phyloP scores from a whole-genome alignment of 768 basidiomycete species.

The Porphyrellus cyaneotinctus region DNA sequence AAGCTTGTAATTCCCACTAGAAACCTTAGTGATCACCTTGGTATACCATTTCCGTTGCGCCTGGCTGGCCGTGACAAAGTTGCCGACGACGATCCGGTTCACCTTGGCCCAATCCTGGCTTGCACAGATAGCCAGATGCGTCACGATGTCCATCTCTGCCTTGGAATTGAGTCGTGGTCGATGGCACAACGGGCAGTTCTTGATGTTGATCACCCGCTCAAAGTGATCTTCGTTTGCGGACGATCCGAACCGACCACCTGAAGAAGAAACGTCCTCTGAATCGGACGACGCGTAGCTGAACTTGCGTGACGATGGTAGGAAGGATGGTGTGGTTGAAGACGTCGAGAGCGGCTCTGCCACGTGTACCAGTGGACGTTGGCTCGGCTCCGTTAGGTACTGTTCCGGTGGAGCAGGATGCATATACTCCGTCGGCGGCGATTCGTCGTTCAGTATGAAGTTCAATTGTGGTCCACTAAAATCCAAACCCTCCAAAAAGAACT shows the following conservation, averaged over 20 bases:
- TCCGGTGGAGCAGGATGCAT: conserved; percentile 12
- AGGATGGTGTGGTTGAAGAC: conserved; percentile 7
- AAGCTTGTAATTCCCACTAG: conserved; percentile 80
- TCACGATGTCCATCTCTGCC: conserved; percentile 91
- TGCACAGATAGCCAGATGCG: conserved; percentile 95
- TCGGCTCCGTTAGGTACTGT: conserved; percentile 42
- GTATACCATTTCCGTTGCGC: conserved; percentile 98
- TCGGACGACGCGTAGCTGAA: conserved; percentile 45
- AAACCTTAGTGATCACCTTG: conserved; percentile 81
- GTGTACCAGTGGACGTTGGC: conserved; percentile 40
- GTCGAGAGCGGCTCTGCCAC: conserved; percentile 28
- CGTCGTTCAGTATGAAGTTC: conserved; percentile 28
- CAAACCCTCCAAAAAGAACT: conserved; percentile 46
- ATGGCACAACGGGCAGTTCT: conserved; percentile 91
- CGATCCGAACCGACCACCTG: neutral
- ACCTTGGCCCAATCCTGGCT: conserved; percentile 89
- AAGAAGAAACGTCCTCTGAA: conserved; percentile 36
- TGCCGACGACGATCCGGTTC: conserved; percentile 85
- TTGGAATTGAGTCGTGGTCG: conserved; percentile 80
- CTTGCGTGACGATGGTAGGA: conserved; percentile 23
- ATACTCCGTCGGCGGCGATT: conserved; percentile 26
- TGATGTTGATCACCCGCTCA: conserved; percentile 93
- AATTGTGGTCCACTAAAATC: conserved; percentile 59
- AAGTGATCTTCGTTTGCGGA: conserved; percentile 35
- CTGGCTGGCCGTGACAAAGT: conserved; percentile 91